Evolutionary conservation across 805 yeast genomes (phyloP).

Genomic region (Soucietia sequanensis): DNA sequence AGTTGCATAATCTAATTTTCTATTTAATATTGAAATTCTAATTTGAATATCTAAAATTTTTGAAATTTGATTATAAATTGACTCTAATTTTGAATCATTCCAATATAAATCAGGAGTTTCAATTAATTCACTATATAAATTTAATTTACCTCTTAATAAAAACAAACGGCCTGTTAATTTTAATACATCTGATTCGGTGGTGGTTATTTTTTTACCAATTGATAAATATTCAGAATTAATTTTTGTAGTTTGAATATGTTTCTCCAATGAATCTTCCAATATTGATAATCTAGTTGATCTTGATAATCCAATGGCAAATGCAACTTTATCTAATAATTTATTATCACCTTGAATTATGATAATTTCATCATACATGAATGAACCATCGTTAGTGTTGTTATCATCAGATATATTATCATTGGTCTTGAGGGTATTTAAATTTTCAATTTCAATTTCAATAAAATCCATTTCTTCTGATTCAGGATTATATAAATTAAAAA

Average conservation of each 20-base stretch:
- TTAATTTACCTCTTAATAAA: slow-evolving; percentile 75
- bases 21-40: slow-evolving; percentile 74
- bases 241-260: slow-evolving; percentile 62
- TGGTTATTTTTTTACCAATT: slow-evolving; percentile 47
- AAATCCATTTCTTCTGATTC: slow-evolving; percentile 91
- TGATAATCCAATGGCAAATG: slow-evolving; percentile 85
- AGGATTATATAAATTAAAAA: slow-evolving; percentile 35
- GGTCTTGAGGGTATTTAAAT: not conserved
- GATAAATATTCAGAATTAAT: slow-evolving; percentile 65
- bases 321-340: slow-evolving; percentile 69
- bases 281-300: slow-evolving; percentile 84
- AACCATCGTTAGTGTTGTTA: slow-evolving; percentile 24
- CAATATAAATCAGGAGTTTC: slow-evolving; percentile 94
- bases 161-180: slow-evolving; percentile 72
- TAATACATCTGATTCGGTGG: slow-evolving; percentile 59
- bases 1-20: slow-evolving; percentile 85
- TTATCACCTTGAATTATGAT: slow-evolving; percentile 59
- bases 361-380: slow-evolving; percentile 63
- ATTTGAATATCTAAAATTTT: slow-evolving; percentile 72
- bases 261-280: slow-evolving; percentile 69
- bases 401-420: no score
- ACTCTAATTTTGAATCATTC: slow-evolving; percentile 85
- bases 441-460: slow-evolving; percentile 41
- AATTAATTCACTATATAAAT: slow-evolving; percentile 81
- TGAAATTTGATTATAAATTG: slow-evolving; percentile 69